These are phyloP conservation scores for Penicillium sp. DNA, from an alignment of 2,329 filamentous ascomycete species.

Conservation along the genomic window DNA sequence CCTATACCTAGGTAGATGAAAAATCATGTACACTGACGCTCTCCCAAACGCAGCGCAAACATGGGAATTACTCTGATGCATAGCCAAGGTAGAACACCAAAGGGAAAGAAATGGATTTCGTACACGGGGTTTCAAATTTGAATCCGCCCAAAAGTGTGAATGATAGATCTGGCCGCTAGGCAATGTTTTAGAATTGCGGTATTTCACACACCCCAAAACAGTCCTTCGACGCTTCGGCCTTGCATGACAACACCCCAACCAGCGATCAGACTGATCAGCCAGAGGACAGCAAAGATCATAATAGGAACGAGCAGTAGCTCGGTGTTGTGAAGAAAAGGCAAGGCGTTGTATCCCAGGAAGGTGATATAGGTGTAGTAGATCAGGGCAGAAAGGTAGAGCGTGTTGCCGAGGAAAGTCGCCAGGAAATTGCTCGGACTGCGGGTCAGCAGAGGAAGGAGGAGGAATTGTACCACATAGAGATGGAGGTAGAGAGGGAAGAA, in stretches of 20 bases:
- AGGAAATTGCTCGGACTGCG: conserved; percentile 41
- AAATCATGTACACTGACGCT: conserved; percentile 29
- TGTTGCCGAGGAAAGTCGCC: conserved; percentile 58
- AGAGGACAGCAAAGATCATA: conserved; percentile 56
- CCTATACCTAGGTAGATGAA: conserved; percentile 3
- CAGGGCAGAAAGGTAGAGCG: conserved; percentile 61
- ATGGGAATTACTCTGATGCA: conserved; percentile 16
- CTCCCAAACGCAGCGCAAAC: conserved; percentile 8
- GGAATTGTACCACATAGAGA: conserved; percentile 63
- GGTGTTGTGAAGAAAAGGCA: conserved; percentile 64
- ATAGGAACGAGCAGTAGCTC: conserved; percentile 61
- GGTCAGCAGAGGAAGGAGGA: conserved; percentile 58
- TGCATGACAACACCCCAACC: conserved; percentile 46
- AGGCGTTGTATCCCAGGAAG: conserved; percentile 64
- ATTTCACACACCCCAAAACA: conserved; percentile 43
- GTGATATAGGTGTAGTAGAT: conserved; percentile 65
- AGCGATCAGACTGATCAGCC: conserved; percentile 50
- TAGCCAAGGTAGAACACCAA: conserved; percentile 10
- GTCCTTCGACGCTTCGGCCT: conserved; percentile 39
- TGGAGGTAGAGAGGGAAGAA: conserved; percentile 66
- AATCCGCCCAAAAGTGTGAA: neutral
- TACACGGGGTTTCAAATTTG: conserved; percentile 8
- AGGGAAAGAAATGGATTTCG: conserved; percentile 10
- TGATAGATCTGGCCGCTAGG: neutral
- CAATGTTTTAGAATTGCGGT: neutral